These are phyloP conservation scores for Fragaria nilgerrensis DNA, from an alignment of 306 rosid species.

Conservation along the genomic window DNA sequence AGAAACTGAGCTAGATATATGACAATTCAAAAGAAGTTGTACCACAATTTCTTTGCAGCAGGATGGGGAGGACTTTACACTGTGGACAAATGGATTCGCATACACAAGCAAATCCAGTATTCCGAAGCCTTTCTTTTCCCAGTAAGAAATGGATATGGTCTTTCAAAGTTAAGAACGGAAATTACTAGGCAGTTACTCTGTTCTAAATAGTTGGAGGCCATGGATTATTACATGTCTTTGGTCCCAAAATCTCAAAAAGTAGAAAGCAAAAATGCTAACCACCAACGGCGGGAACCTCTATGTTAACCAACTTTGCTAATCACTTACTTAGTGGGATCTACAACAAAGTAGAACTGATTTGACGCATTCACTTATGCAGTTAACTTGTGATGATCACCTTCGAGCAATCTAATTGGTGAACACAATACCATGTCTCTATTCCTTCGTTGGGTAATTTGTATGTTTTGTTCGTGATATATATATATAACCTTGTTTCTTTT, in stretches of 20 bases:
- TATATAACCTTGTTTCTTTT: not conserved
- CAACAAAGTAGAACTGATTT: conserved; percentile 5
- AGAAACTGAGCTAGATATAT: not conserved
- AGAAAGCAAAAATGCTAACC: not conserved
- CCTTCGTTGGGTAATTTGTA: not conserved
- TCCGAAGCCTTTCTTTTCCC: not conserved
- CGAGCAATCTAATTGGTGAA: not conserved
- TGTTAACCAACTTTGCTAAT: not conserved
- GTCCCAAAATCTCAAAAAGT: conserved; percentile 6
- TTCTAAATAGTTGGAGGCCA: not conserved
- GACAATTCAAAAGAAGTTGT: not conserved
- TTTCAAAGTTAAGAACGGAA: not conserved
- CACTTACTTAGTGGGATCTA: conserved; percentile 4
- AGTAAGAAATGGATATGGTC: not conserved
- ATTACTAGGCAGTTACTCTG: not conserved
- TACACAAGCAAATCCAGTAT: conserved; percentile 1
- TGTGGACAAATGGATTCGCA: not conserved
- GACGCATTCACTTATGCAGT: not conserved
- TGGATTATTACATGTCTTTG: not conserved
- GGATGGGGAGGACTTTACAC: not conserved
- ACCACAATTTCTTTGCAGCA: not conserved
- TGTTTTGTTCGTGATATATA: not conserved
- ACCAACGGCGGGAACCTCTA: not conserved
- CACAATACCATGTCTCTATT: not conserved
- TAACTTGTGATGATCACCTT: not conserved